A percentile compares a stretch with the other conserved stretches of the same genome.
Conservation (phyloP, 371 early-diverging fungal species). For the Actinomortierella wolfii region DNA sequence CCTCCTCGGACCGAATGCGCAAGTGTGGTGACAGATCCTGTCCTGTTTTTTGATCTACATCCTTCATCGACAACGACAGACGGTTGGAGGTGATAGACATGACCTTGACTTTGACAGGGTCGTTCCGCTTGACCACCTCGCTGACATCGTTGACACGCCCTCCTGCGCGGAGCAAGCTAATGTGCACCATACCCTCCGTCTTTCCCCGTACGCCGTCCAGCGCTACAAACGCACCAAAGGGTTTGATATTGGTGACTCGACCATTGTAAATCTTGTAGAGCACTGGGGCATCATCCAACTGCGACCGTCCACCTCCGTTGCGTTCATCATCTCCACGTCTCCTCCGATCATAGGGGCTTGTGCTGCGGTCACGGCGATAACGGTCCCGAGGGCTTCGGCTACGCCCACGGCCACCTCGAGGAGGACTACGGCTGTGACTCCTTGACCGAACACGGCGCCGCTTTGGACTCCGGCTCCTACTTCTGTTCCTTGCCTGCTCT, state of each 20-base stretch:
- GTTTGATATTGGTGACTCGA: constrained; percentile 75
- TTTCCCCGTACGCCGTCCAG: constrained; percentile 79
- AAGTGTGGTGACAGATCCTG: constrained; percentile 79
- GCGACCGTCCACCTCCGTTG: constrained; percentile 9
- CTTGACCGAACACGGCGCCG: constrained; percentile 12
- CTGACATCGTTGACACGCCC: constrained; percentile 76
- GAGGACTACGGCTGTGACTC: constrained; percentile 42
- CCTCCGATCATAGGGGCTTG: constrained; percentile 24
- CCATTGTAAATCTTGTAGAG: constrained; percentile 92
- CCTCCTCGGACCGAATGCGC: constrained; percentile 60
- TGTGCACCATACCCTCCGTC: constrained; percentile 89
- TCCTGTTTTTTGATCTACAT: constrained; percentile 93
- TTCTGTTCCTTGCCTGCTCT: constrained; percentile 26
- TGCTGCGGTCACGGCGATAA: constrained; percentile 26
- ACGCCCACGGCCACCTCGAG: constrained; percentile 39
- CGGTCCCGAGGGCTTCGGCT: constrained; percentile 49
- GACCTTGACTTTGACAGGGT: constrained; percentile 90
- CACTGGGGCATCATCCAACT: constrained; percentile 76
- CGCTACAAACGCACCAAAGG: constrained; percentile 92
- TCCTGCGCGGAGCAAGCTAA: constrained; percentile 69
- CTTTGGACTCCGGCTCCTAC: constrained; percentile 35
- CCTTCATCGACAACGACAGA: constrained; percentile 90
- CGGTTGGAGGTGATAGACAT: constrained; percentile 84
- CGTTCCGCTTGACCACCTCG: constrained; percentile 80
- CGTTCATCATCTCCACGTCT: constrained; percentile 22